These are phyloP conservation scores for Avena atlantica DNA, from an alignment of 176 grass and related monocot genomes.

Conservation along the genomic window DNA sequence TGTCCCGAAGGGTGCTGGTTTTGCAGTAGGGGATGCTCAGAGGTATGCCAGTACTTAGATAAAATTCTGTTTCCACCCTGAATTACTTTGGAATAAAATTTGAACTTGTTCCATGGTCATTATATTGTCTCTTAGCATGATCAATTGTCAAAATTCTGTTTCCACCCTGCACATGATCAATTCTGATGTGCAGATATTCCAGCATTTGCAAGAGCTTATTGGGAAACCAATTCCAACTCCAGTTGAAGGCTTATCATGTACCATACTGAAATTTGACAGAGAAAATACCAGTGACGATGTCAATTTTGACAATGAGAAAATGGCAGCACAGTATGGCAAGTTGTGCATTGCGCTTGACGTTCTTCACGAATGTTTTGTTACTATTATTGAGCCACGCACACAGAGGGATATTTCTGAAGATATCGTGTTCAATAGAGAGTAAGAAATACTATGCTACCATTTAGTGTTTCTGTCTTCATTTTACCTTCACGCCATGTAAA, in stretches of 20 bases:
- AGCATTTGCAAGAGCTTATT: constrained; percentile 50
- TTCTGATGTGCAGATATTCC: constrained; percentile 61
- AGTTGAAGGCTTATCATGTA: constrained; percentile 62
- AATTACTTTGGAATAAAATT: constrained; percentile 28
- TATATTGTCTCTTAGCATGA: constrained; percentile 23
- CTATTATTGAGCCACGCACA: constrained; percentile 73
- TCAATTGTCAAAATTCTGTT: background rate
- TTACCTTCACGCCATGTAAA: constrained; percentile 22
- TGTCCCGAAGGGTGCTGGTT: constrained; percentile 62
- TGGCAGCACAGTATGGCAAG: constrained; percentile 67
- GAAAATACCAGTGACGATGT: constrained; percentile 23
- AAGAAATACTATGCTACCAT: constrained; percentile 41
- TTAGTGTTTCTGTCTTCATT: constrained; percentile 46
- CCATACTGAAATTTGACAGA: constrained; percentile 65
- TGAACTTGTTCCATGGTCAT: constrained; percentile 21
- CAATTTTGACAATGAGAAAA: constrained; percentile 44
- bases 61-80: constrained; percentile 13
- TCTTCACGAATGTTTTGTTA: constrained; percentile 82
- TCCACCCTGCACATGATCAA: background rate
- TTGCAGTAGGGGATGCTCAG: constrained; percentile 72
- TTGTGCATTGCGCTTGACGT: constrained; percentile 67
- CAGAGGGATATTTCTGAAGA: constrained; percentile 68
- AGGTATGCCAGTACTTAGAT: constrained; percentile 48
- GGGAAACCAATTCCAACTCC: constrained; percentile 58
- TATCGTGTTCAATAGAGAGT: constrained; percentile 86